phyloP scores from a whole-genome alignment of 345 rosid species.

The Raphanus sativus region DNA sequence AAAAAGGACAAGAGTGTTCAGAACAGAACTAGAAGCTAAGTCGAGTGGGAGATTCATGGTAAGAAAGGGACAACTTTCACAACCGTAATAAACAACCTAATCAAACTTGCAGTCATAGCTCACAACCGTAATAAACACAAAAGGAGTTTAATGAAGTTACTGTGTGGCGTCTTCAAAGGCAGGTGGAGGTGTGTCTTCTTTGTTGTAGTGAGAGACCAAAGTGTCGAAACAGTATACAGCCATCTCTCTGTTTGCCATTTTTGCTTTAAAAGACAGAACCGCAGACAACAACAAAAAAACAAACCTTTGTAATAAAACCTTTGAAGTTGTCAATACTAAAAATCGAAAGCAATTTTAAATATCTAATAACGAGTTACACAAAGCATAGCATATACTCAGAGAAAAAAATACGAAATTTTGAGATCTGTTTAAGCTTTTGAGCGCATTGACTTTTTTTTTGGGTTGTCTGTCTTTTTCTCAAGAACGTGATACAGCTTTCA shows the following conservation, averaged over 20 bases:
- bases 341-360: too few species aligned
- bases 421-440: conserved; percentile 7
- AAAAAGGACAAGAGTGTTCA: too few species aligned
- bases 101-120: too few species aligned
- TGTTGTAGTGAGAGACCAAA: conserved; percentile 86
- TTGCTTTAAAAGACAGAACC: neutral
- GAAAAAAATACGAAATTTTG: too few species aligned
- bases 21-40: neutral
- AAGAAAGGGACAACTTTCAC: neutral
- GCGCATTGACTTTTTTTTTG: neutral
- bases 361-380: neutral
- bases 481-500: too few species aligned
- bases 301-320: too few species aligned
- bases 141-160: conserved; percentile 37
- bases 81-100: too few species aligned
- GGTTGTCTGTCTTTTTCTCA: conserved; percentile 15
- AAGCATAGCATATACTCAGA: neutral
- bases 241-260: conserved; percentile 95
- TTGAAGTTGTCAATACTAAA: too few species aligned
- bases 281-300: neutral
- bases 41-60: neutral
- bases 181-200: conserved; percentile 79
- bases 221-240: conserved; percentile 95
- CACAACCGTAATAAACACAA: too few species aligned
- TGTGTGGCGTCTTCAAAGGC: conserved; percentile 82